Evolutionary conservation across 75 land plant genomes (phyloP), one percentile per base, ranked within the genome.

Genomic region (Pseudotsuga menziesii): DNA sequence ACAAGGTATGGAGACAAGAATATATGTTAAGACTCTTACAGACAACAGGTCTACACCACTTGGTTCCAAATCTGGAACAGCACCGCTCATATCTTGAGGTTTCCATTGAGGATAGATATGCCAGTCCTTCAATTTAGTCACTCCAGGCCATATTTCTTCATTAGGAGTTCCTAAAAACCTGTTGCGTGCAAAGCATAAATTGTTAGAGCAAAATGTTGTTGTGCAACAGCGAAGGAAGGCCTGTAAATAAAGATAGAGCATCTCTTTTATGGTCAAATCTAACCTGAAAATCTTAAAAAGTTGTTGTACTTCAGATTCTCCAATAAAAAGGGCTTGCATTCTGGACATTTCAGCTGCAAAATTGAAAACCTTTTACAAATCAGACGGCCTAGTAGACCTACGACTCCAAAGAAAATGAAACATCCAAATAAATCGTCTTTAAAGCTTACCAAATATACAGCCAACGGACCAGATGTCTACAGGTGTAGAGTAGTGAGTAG

Each of bases 381-480:
- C 54, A 48, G 12, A 48, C 54, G 11, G 12, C 54, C 54, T 48
- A 8, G 54, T 9, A 48, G 54, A 48, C 54, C 2, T 48, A 9
- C 9, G 54, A 48, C 54, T 48, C 12, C n/a, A n/a, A 48, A 48
- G 12, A 48, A 48, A 48, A 0, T 48, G 54, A 48, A 48, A 48
- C 54, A 48, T 48, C 54, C 2, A 48, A 48, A 1, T 9, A 48
- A 48, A 9, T 12, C 9, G 12, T 48, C 54, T 48, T 9, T 9
- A 48, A 48, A 9, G 78, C 80, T 72, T 81, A 91, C 94, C 94
- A 75, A 91, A 93, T 11, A 93, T 93, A 58, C 96, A 93, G 2
- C 96, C 96, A 61, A 93, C 96, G 61, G 94, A 91, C 96, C 96
- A 93, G 79, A 93, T 91, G 67, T 93, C 96, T 29, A 93, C 96